Conservation (phyloP, 106 monocot species). For the Vanilla planifolia region DNA sequence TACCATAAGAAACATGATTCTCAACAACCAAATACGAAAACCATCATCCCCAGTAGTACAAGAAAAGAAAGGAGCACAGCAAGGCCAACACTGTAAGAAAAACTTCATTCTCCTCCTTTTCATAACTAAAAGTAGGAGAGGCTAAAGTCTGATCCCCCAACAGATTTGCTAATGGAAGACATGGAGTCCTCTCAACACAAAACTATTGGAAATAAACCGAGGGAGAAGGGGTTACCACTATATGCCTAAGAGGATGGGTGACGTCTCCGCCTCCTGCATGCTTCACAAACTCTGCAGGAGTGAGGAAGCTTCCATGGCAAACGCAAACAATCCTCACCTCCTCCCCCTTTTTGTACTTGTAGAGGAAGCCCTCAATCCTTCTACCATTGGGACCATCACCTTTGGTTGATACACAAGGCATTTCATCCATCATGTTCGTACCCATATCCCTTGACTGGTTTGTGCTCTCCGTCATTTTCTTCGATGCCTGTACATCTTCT, state of each 20-base stretch:
- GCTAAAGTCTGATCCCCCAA: no score
- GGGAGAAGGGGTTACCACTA: constrained; percentile 21
- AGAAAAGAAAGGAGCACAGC: no score
- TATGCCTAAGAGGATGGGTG: constrained; percentile 32
- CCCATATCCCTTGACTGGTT: constrained; percentile 16
- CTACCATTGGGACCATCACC: constrained; percentile 30
- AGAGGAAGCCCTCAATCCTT: constrained; percentile 43
- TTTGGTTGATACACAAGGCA: constrained; percentile 40
- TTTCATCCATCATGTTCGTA: constrained; percentile 25
- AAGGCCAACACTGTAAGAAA: no score
- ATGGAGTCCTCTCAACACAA: no score
- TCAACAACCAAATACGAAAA: no score
- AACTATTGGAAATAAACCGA: constrained; percentile 8
- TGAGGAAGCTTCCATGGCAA: constrained; percentile 45
- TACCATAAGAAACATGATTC: no score
- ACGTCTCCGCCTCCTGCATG: constrained; percentile 49
- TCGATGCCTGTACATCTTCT: constrained; percentile 6
- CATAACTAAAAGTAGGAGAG: no score
- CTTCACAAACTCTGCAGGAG: constrained; percentile 43
- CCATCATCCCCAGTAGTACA: no score
- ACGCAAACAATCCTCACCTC: constrained; percentile 42
- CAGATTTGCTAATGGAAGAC: no score
- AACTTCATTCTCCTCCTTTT: no score
- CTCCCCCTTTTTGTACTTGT: constrained; percentile 35
- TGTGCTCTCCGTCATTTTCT: not conserved